These are phyloP conservation scores for Ophiostoma sp. DNA, from an alignment of 2,329 filamentous ascomycete species.

Conservation along the genomic window DNA sequence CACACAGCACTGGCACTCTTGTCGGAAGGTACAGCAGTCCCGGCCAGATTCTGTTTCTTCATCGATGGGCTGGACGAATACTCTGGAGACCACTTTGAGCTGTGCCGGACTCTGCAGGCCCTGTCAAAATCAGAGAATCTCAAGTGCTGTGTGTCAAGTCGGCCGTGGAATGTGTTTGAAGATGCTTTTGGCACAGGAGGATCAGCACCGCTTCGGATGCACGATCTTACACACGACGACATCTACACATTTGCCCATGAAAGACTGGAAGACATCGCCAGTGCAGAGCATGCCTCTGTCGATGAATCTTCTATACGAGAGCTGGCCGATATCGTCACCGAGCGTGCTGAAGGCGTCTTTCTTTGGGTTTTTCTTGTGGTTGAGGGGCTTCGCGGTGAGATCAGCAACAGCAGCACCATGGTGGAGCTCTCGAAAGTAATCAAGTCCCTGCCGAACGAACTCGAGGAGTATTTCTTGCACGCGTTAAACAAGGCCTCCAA, in stretches of 20 bases:
- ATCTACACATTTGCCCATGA: neutral
- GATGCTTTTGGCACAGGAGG: neutral
- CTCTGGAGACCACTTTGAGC: neutral
- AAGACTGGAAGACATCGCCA: neutral
- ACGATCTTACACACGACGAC: constrained; percentile 15
- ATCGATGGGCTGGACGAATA: constrained; percentile 23
- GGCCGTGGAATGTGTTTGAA: constrained; percentile 18
- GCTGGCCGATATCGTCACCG: neutral
- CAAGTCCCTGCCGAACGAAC: neutral
- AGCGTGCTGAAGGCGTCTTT: constrained; percentile 2
- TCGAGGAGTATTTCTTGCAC: neutral
- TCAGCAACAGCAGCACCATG: neutral
- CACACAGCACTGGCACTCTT: neutral
- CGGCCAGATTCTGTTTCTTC: constrained; percentile 17
- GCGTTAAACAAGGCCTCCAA: neutral
- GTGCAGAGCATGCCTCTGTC: neutral
- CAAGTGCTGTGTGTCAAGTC: constrained; percentile 21
- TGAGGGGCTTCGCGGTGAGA: neutral
- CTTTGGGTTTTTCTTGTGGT: constrained; percentile 9
- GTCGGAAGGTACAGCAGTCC: neutral
- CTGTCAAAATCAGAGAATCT: neutral
- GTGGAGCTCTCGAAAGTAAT: neutral
- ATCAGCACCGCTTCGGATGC: neutral
- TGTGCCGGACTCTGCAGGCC: neutral
- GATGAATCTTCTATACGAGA: neutral